Conservation (phyloP, 139 green algal genomes). For the Pseudopediastrum boryanum region DNA sequence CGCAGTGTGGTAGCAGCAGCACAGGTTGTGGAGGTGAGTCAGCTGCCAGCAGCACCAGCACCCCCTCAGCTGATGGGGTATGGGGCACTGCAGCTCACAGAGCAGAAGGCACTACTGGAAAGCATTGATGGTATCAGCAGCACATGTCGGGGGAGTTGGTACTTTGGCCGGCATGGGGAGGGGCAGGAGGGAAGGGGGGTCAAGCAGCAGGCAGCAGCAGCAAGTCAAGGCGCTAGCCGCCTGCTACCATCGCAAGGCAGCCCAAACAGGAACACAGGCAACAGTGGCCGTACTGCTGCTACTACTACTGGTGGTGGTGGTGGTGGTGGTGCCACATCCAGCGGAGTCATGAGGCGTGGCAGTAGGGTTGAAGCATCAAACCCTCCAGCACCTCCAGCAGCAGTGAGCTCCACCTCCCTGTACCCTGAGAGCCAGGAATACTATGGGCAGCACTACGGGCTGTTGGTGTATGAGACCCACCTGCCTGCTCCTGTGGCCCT, state of each 20-base stretch:
- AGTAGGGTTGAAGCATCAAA: too few species aligned
- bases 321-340: too few species aligned
- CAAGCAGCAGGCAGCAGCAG: constrained; percentile 19
- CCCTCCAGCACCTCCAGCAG: too few species aligned
- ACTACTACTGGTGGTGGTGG: too few species aligned
- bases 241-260: too few species aligned
- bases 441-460: constrained; percentile 55
- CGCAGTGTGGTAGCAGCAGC: not conserved
- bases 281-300: too few species aligned
- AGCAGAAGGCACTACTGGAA: constrained; percentile 41
- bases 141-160: constrained; percentile 24
- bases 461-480: not conserved
- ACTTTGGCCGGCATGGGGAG: constrained; percentile 21
- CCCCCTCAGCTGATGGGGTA: constrained; percentile 32
- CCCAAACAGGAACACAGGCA: too few species aligned
- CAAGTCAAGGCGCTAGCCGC: too few species aligned
- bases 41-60: constrained; percentile 39
- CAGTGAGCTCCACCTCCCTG: not conserved
- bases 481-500: too few species aligned
- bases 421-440: constrained; percentile 63
- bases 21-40: constrained; percentile 29
- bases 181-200: not conserved
- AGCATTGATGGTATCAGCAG: constrained; percentile 27
- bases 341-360: not conserved
- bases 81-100: constrained; percentile 39